These are phyloP conservation scores for Colletotrichum lini DNA, from an alignment of 2,329 filamentous ascomycete genomes.

Conservation along the genomic window DNA sequence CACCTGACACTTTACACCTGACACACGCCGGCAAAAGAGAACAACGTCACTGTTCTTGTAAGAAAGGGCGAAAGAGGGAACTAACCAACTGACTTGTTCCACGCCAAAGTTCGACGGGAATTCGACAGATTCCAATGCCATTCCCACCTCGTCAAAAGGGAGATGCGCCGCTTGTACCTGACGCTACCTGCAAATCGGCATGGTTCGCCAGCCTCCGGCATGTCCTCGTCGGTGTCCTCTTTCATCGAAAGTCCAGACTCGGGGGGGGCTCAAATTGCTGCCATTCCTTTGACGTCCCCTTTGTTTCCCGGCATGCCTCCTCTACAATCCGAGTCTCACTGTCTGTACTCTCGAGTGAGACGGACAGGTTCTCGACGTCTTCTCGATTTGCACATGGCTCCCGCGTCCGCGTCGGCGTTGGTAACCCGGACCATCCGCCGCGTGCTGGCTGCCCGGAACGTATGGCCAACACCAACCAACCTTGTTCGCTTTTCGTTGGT, in stretches of 20 bases:
- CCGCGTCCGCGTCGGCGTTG: neutral
- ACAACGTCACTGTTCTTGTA: neutral
- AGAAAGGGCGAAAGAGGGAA: no score
- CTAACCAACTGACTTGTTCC: no score
- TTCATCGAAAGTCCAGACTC: conserved; percentile 2
- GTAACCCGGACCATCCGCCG: neutral
- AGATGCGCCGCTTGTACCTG: conserved; percentile 30
- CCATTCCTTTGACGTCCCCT: neutral
- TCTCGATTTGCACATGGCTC: neutral
- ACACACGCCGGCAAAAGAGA: neutral
- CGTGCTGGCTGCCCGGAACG: neutral
- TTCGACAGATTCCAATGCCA: neutral
- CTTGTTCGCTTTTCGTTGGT: conserved; percentile 6
- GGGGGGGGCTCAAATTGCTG: neutral
- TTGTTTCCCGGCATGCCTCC: conserved; percentile 1
- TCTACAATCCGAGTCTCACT: no score
- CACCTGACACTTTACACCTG: neutral
- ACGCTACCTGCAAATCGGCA: conserved; percentile 21
- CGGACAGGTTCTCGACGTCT: neutral
- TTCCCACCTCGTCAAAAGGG: neutral
- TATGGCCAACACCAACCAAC: conserved; percentile 11
- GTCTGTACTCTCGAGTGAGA: neutral
- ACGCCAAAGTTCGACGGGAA: neutral
- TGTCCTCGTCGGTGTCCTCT: neutral
- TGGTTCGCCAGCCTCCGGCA: neutral